phyloP scores from a whole-genome alignment of 2,329 filamentous ascomycete species.

The Cercospora nicotianae region DNA sequence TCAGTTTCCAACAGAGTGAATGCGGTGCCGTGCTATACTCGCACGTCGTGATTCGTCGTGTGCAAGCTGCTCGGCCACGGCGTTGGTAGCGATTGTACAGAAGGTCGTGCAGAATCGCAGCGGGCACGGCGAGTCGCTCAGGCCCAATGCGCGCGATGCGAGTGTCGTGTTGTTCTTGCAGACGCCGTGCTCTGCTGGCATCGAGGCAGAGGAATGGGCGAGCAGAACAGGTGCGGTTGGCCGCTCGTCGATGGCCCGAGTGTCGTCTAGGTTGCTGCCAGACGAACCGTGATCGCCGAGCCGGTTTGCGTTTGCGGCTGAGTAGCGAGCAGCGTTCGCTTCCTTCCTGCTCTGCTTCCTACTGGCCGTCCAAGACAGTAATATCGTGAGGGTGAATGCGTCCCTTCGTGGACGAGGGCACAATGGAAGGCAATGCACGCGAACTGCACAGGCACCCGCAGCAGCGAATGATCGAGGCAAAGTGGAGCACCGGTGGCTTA shows the following conservation, averaged over 20 bases:
- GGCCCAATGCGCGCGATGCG: slow-evolving; percentile 6
- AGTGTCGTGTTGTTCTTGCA: background rate
- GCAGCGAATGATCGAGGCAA: slow-evolving; percentile 20
- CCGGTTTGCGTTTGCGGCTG: slow-evolving; percentile 5
- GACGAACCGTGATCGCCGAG: slow-evolving; percentile 5
- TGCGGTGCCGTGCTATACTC: slow-evolving; percentile 11
- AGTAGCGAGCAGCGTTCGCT: background rate
- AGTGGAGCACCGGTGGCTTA: slow-evolving; percentile 22
- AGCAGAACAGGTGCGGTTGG: background rate
- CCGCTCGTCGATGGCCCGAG: background rate
- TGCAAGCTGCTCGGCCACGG: slow-evolving; percentile 22
- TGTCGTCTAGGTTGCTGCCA: background rate
- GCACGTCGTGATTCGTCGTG: slow-evolving; percentile 25
- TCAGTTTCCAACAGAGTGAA: slow-evolving; percentile 27
- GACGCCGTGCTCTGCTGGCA: background rate
- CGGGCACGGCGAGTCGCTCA: background rate
- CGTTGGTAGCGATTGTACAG: slow-evolving; percentile 22
- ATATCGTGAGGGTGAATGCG: slow-evolving; percentile 6
- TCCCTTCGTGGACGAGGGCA: slow-evolving; percentile 13
- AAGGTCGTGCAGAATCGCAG: background rate
- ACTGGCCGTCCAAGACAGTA: background rate
- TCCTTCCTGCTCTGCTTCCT: background rate
- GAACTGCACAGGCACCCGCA: slow-evolving; percentile 17
- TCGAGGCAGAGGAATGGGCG: background rate
- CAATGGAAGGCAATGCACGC: slow-evolving; percentile 19